phyloP scores from a whole-genome alignment of 441 rosid species.

The Gossypium schwendimanii region DNA sequence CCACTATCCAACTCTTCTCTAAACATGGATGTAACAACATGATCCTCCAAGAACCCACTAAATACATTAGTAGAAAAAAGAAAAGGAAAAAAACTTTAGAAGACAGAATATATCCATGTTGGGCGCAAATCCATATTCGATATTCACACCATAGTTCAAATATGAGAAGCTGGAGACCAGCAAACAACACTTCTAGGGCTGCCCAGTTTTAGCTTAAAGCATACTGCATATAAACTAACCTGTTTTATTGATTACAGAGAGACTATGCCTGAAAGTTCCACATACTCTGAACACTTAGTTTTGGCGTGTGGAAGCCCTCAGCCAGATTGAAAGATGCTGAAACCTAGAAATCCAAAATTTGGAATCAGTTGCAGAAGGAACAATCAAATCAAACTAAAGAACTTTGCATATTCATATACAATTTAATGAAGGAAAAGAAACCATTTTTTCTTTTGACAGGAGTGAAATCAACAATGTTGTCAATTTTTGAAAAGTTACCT shows the following conservation, averaged over 20 bases:
- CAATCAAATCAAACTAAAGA: background rate
- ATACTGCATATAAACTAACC: too few relatives aligned
- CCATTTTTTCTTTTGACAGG: background rate
- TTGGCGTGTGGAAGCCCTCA: constrained; percentile 25
- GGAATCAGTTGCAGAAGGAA: background rate
- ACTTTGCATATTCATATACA: background rate
- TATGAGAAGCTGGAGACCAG: too few relatives aligned
- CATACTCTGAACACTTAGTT: constrained; percentile 23
- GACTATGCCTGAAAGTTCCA: constrained; percentile 29
- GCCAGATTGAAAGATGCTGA: constrained; percentile 25
- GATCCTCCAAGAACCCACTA: too few relatives aligned
- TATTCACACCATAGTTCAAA: too few relatives aligned
- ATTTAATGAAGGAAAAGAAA: background rate
- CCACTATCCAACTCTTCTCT: too few relatives aligned
- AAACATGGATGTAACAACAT: too few relatives aligned
- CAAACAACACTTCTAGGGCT: too few relatives aligned
- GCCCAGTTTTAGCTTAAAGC: too few relatives aligned
- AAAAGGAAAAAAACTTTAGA: too few relatives aligned
- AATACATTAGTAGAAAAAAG: too few relatives aligned
- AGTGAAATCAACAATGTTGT: background rate
- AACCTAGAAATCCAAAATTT: constrained; percentile 12
- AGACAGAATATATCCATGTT: too few relatives aligned
- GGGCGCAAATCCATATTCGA: too few relatives aligned
- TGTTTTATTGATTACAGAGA: background rate
- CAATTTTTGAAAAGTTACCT: background rate